Percentiles rank a stretch among this genome's conserved stretches.
These are phyloP conservation scores for Colletotrichum siamense DNA, from an alignment of 2,329 filamentous ascomycete genomes.

Conservation along the genomic window DNA sequence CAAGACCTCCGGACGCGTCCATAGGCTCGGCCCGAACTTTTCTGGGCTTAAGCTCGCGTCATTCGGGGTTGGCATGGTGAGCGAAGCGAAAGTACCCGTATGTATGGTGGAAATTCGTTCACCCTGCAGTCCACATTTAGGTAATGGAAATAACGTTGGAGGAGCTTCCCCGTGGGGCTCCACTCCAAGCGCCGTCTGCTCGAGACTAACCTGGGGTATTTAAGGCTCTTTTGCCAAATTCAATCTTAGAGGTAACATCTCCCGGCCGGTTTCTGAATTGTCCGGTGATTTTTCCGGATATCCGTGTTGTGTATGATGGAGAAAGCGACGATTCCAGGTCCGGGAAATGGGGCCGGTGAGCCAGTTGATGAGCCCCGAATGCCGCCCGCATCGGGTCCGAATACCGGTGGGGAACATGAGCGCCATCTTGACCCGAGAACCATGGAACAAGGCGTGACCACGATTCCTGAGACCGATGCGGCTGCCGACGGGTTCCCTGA, in stretches of 20 bases:
- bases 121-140: conserved; percentile 7
- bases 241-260: background rate
- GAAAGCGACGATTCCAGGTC: background rate
- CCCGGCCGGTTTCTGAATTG: background rate
- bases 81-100: background rate
- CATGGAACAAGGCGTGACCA: conserved; percentile 12
- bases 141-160: background rate
- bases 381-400: background rate
- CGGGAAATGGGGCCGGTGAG: background rate
- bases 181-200: background rate
- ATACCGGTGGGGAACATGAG: conserved; percentile 1
- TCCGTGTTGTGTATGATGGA: background rate
- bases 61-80: background rate
- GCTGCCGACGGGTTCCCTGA: conserved; percentile 56
- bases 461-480: conserved; percentile 24
- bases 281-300: background rate
- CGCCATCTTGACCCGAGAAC: background rate
- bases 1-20: background rate
- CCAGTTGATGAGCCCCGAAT: background rate
- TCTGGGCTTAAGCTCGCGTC: background rate
- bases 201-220: background rate
- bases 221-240: background rate
- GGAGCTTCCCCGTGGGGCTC: background rate
- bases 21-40: background rate
- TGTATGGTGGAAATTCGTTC: conserved; percentile 19